Conservation (phyloP, 805 yeast genomes). For the Monosporozyma servazzii region DNA sequence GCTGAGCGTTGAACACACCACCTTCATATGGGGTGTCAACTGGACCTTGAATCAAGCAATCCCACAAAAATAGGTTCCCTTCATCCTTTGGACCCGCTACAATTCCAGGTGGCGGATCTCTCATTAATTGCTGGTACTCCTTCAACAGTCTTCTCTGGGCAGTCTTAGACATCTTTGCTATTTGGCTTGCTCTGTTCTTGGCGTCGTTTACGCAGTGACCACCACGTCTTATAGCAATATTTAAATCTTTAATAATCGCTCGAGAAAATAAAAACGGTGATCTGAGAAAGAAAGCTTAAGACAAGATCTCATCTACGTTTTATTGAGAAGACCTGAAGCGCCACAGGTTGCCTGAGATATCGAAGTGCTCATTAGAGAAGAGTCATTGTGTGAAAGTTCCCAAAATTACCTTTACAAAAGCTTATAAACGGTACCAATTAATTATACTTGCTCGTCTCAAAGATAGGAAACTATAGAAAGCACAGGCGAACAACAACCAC, state of each 20-base stretch:
- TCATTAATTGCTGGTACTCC: slow-evolving; percentile 77
- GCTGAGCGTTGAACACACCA: slow-evolving; percentile 73
- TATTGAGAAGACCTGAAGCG: not conserved
- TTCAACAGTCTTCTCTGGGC: slow-evolving; percentile 83
- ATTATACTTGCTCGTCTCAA: not conserved
- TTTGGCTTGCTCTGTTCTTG: not conserved
- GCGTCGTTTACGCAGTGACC: not conserved
- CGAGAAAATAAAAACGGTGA: not conserved
- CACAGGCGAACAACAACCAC: not conserved
- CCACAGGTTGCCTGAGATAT: not conserved
- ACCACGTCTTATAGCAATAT: not conserved
- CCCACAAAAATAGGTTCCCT: slow-evolving; percentile 70
- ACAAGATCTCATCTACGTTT: not conserved
- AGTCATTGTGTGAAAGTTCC: not conserved
- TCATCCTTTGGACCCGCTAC: slow-evolving; percentile 85
- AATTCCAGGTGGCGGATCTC: slow-evolving; percentile 90
- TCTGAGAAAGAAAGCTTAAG: not conserved
- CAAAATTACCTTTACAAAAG: too few relatives aligned
- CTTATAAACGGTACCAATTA: not conserved
- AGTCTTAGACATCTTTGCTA: slow-evolving; percentile 35
- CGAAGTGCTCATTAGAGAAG: not conserved
- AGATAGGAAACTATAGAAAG: not conserved
- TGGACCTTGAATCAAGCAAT: slow-evolving; percentile 77
- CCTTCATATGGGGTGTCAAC: slow-evolving; percentile 77
- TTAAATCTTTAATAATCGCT: not conserved